Conservation (phyloP, 352 stramenopile genomes). For the Globisporangium spinosum region DNA sequence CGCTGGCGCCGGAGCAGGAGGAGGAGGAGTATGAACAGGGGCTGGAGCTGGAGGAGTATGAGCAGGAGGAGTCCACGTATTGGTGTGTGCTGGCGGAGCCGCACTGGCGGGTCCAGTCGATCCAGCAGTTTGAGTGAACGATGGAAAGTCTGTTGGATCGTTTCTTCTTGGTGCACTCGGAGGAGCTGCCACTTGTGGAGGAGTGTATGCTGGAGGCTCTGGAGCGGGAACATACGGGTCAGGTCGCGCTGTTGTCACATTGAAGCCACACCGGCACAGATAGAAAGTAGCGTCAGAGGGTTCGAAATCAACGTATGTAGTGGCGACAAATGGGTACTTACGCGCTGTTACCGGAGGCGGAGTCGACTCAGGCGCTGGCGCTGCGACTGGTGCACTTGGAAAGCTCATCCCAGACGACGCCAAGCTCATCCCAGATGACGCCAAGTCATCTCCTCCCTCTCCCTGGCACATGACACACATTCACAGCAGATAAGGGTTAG, state of each 20-base stretch:
- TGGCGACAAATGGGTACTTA: background rate
- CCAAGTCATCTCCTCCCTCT: constrained; percentile 15
- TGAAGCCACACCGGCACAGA: background rate
- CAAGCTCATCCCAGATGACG: constrained; percentile 12
- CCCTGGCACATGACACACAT: background rate
- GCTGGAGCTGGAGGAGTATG: background rate
- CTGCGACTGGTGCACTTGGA: constrained; percentile 8
- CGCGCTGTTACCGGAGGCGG: background rate
- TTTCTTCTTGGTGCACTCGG: constrained; percentile 17
- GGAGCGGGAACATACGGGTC: constrained; percentile 7
- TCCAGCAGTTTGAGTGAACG: constrained; percentile 45
- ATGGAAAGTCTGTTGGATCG: constrained; percentile 34
- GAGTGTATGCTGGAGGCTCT: constrained; percentile 13
- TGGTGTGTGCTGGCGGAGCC: constrained; percentile 8
- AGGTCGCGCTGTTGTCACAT: background rate
- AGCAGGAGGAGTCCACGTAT: constrained; percentile 11
- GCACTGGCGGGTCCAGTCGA: constrained; percentile 13
- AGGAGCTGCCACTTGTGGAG: constrained; percentile 5
- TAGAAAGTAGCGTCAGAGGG: background rate
- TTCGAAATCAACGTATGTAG: background rate
- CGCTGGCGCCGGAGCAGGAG: background rate
- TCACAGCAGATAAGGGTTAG: background rate
- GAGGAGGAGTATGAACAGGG: background rate
- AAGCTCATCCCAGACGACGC: constrained; percentile 12
- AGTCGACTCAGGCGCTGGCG: background rate